Conservation (phyloP, 331 rosid genomes). For the Prunus yedoensis region DNA sequence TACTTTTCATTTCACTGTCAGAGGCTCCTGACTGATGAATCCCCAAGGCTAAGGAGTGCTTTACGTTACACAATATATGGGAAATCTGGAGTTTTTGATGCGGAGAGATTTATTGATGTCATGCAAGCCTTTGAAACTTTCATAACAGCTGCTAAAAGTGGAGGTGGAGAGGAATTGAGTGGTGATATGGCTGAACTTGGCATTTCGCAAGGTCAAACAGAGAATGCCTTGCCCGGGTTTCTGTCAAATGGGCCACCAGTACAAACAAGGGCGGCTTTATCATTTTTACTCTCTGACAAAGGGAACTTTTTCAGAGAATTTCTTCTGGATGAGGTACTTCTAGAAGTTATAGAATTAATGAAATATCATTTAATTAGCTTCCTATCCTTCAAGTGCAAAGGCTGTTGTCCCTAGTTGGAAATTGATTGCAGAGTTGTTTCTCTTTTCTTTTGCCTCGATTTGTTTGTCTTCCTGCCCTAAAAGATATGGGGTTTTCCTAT, state of each 20-base stretch:
- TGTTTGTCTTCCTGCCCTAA: background rate
- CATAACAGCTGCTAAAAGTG: slow-evolving; percentile 98
- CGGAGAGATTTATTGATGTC: slow-evolving; percentile 97
- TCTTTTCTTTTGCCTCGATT: background rate
- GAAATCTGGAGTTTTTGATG: slow-evolving; percentile 88
- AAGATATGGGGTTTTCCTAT: background rate
- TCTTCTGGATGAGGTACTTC: slow-evolving; percentile 91
- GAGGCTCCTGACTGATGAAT: slow-evolving; percentile 98
- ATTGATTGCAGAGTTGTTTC: background rate
- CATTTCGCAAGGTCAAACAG: slow-evolving; percentile 42
- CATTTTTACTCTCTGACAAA: slow-evolving; percentile 80
- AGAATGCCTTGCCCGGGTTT: slow-evolving; percentile 49
- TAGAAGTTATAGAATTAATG: slow-evolving; percentile 11
- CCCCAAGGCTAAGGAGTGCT: slow-evolving; percentile 88
- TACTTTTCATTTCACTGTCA: slow-evolving; percentile 31
- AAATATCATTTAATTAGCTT: background rate
- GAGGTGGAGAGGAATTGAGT: slow-evolving; percentile 83
- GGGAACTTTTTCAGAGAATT: slow-evolving; percentile 95
- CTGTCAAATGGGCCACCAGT: slow-evolving; percentile 56
- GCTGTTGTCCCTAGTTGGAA: background rate
- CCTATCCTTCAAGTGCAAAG: slow-evolving; percentile 3
- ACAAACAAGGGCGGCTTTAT: slow-evolving; percentile 91
- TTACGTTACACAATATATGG: slow-evolving; percentile 94
- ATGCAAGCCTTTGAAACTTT: slow-evolving; percentile 99
- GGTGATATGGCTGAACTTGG: slow-evolving; percentile 96